phyloP scores from a whole-genome alignment of 1,139 yeast genomes.

The Saccharomyces hybrid region DNA sequence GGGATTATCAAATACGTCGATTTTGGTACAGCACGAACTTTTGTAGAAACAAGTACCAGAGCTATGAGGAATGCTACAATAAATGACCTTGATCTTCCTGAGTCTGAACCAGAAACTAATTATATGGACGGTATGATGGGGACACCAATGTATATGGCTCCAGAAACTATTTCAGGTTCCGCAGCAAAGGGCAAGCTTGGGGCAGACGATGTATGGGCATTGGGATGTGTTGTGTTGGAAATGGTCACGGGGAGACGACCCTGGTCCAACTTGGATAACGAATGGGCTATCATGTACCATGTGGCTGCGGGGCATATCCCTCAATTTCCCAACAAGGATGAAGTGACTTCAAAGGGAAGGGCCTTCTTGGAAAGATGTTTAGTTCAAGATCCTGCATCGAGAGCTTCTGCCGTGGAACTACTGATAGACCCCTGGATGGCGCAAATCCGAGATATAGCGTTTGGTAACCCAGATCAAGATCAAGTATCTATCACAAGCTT shows the following conservation, averaged over 20 bases:
- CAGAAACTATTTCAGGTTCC: no score
- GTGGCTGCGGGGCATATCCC: no score
- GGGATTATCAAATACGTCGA: no score
- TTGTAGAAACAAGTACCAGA: not conserved
- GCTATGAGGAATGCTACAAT: not conserved
- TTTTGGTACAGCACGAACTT: slow-evolving; percentile 27
- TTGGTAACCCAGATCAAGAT: slow-evolving; percentile 34
- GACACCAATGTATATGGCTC: no score
- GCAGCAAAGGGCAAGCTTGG: no score
- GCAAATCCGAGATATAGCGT: slow-evolving; percentile 62
- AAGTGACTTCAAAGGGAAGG: slow-evolving; percentile 58
- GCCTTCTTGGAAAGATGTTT: slow-evolving; percentile 67
- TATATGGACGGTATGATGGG: slow-evolving; percentile 35
- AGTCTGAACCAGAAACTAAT: slow-evolving; percentile 8
- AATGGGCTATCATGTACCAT: no score
- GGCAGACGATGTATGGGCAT: no score
- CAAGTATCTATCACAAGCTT: slow-evolving; percentile 3
- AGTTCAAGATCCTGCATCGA: slow-evolving; percentile 69
- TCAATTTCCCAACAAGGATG: no score
- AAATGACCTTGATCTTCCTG: not conserved
- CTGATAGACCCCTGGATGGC: slow-evolving; percentile 87
- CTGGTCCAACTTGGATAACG: no score
- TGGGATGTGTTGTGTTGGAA: no score
- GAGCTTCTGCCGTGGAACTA: slow-evolving; percentile 80
- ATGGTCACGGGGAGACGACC: no score